Evolutionary conservation across 768 basidiomycete species (phyloP).

Genomic region (Amanita phalloides): DNA sequence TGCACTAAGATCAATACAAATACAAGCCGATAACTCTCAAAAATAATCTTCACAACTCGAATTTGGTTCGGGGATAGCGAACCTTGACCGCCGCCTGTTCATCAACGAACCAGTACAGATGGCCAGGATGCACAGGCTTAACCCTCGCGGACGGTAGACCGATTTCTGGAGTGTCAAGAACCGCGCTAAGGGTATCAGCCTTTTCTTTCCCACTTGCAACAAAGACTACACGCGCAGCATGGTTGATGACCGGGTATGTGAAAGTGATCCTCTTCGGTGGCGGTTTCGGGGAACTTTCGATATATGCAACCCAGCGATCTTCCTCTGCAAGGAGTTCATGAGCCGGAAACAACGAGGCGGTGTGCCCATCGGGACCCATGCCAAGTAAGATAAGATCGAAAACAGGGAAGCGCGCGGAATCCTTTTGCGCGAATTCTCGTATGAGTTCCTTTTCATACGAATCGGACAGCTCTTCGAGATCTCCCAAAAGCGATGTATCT

Average conservation of each 20-base stretch:
- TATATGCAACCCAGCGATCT: conserved; percentile 90
- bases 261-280: conserved; percentile 86
- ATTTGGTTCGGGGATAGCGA: conserved; percentile 41
- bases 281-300: conserved; percentile 92
- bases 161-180: conserved; percentile 75
- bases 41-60: conserved; percentile 36
- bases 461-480: conserved; percentile 74
- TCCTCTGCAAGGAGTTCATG: conserved; percentile 76
- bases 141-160: conserved; percentile 81
- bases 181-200: conserved; percentile 53
- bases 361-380: conserved; percentile 97
- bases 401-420: conserved; percentile 91
- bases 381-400: conserved; percentile 97
- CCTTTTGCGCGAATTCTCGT: conserved; percentile 81
- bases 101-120: conserved; percentile 93
- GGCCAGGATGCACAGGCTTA: conserved; percentile 66
- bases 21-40: background rate
- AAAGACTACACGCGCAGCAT: conserved; percentile 80
- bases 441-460: conserved; percentile 81
- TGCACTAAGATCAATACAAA: background rate
- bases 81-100: conserved; percentile 66
- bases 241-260: conserved; percentile 86
- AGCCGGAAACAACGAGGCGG: conserved; percentile 93
- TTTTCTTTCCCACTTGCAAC: conserved; percentile 82
- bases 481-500: conserved; percentile 52